These are phyloP conservation scores for Ballota nigra DNA, from an alignment of 257 asterid genomes.

Conservation along the genomic window DNA sequence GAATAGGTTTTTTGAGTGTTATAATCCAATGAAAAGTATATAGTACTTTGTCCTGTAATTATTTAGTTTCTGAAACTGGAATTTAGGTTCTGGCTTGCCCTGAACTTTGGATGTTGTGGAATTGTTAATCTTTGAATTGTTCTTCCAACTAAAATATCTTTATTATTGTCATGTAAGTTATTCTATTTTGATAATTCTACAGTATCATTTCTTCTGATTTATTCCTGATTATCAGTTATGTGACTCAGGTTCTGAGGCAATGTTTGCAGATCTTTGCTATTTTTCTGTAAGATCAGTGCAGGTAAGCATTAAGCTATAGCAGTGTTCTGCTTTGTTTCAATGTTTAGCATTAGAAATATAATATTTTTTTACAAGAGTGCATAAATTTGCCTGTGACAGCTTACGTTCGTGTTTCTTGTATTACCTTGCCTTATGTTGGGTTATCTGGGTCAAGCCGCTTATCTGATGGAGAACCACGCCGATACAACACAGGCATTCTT, in stretches of 20 bases:
- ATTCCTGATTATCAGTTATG: constrained; percentile 48
- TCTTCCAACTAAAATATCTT: constrained; percentile 9
- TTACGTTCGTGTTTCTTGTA: constrained; percentile 79
- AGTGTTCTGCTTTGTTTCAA: constrained; percentile 22
- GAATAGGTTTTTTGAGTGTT: constrained; percentile 10
- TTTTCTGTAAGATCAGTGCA: constrained; percentile 95
- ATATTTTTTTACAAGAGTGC: constrained; percentile 23
- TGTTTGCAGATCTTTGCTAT: constrained; percentile 99
- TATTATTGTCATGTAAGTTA: constrained; percentile 15
- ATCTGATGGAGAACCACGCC: constrained; percentile 89
- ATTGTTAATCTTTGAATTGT: neutral
- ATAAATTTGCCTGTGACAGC: constrained; percentile 55
- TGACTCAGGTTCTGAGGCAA: constrained; percentile 97
- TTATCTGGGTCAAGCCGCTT: constrained; percentile 99
- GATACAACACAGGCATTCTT: constrained; percentile 97
- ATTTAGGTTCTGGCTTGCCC: constrained; percentile 1
- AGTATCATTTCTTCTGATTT: constrained; percentile 21
- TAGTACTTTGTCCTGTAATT: neutral
- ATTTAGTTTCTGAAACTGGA: constrained; percentile 6
- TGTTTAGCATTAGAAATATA: constrained; percentile 9
- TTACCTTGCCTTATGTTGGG: constrained; percentile 97
- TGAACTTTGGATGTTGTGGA: constrained; percentile 13
- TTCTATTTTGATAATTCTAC: constrained; percentile 1
- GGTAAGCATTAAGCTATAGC: constrained; percentile 42
- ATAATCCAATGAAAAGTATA: constrained; percentile 3